Percentiles rank a stretch among this genome's conserved stretches.
Conservation (phyloP, 2,329 filamentous ascomycete species). For the Exophiala aquamarina region DNA sequence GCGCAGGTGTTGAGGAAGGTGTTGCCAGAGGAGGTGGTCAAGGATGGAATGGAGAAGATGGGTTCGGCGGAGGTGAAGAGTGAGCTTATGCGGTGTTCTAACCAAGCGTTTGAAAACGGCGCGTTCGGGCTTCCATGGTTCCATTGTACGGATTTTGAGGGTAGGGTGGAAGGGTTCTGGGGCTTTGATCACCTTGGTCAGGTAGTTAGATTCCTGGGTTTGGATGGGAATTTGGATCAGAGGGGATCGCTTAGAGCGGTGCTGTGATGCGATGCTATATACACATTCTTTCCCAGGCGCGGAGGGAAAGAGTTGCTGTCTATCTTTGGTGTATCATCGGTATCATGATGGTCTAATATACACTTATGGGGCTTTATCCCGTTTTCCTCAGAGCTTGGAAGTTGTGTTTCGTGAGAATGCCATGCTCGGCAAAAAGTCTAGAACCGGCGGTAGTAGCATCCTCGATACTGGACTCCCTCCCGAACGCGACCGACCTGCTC, state of each 20-base stretch:
- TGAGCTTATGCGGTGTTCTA: slow-evolving; percentile 49
- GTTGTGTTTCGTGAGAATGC: no score
- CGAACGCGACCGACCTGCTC: no score
- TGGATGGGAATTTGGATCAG: slow-evolving; percentile 38
- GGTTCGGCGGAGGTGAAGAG: slow-evolving; percentile 38
- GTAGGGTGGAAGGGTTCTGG: slow-evolving; percentile 57
- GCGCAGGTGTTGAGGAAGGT: slow-evolving; percentile 44
- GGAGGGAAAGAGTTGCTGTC: no score
- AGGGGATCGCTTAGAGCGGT: slow-evolving; percentile 17
- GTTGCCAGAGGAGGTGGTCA: slow-evolving; percentile 44
- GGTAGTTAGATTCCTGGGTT: slow-evolving; percentile 52
- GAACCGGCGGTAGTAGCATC: no score
- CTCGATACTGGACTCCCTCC: no score
- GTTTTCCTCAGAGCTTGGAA: no score
- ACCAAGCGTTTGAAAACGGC: slow-evolving; percentile 52
- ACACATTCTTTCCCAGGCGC: no score
- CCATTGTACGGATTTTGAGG: slow-evolving; percentile 54
- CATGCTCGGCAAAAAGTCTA: no score
- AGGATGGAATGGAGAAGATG: slow-evolving; percentile 20
- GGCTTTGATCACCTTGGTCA: slow-evolving; percentile 62
- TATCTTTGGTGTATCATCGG: no score
- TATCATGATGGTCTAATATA: no score
- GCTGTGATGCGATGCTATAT: slow-evolving; percentile 6
- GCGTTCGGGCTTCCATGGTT: slow-evolving; percentile 65
- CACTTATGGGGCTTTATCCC: no score